These are phyloP conservation scores for Pyrenophora teres DNA, from an alignment of 2,329 filamentous ascomycete species.

Conservation along the genomic window DNA sequence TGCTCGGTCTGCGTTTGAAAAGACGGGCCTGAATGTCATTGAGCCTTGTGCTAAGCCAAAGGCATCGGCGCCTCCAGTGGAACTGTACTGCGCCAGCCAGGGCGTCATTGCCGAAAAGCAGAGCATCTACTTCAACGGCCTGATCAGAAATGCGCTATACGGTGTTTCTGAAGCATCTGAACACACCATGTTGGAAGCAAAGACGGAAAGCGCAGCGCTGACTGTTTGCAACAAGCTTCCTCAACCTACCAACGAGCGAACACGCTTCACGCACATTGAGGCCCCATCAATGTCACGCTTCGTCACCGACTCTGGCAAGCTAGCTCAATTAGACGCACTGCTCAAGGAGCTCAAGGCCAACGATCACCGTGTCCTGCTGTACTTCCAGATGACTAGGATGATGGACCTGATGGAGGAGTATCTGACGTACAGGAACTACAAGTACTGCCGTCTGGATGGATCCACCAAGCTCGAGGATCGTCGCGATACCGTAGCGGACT, in stretches of 20 bases:
- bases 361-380: constrained; percentile 89
- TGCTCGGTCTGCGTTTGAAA: constrained; percentile 65
- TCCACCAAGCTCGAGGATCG: constrained; percentile 97
- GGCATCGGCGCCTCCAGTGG: constrained; percentile 83
- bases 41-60: constrained; percentile 81
- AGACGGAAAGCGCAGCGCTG: constrained; percentile 68
- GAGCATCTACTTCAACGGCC: constrained; percentile 75
- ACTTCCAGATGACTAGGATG: constrained; percentile 99
- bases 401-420: constrained; percentile 99
- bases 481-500: constrained; percentile 93
- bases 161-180: constrained; percentile 69
- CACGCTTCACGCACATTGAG: constrained; percentile 84
- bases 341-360: constrained; percentile 89
- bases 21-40: constrained; percentile 74
- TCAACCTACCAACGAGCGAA: constrained; percentile 76
- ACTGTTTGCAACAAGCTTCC: constrained; percentile 72
- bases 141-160: constrained; percentile 75
- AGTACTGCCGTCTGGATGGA: constrained; percentile 94
- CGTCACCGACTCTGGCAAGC: constrained; percentile 95
- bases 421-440: constrained; percentile 97
- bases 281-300: constrained; percentile 98
- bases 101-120: constrained; percentile 68
- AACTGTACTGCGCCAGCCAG: constrained; percentile 75
- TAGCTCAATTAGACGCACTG: constrained; percentile 86
- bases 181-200: constrained; percentile 72